Evolutionary conservation across 2,329 filamentous ascomycete species (phyloP), one percentile per base, ranked within the genome.

Genomic region (Fusarium sp.): DNA sequence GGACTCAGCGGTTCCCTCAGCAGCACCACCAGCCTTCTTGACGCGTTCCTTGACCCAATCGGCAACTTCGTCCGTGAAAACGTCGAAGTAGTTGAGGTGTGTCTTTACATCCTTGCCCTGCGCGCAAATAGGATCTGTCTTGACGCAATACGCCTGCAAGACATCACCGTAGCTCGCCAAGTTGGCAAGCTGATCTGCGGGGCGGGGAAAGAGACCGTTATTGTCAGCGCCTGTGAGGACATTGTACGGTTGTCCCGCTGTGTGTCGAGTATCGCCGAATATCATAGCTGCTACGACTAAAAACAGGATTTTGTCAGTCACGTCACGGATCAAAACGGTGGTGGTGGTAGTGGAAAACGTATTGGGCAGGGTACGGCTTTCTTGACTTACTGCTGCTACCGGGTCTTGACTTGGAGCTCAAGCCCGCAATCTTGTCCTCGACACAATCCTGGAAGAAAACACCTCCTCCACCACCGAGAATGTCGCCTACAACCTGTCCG

Each of bases 381-480:
- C 34, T 37, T 37, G 14, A 34, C 54, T 57, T 29, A 57, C 54
- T 64, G 24, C 37, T 64, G 42, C 34, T 64, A 2, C 61, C 61
- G 0, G 61, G 61, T 0, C 22, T 30, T 11, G 58, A 48, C 44
- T 63, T 47, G 4, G 61, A 29, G 29, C 14, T 20, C 20, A 64
- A 12, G 20, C 61, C 61, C n/a, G 40, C 11, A 1, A 63, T 29
- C 12, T 64, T 25, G 4, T 61, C 48, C 13, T 57, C 61, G 10
- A 64, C 58, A 24, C 61, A 64, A 27, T 30, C 44, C 32, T 64
- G 13, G 49, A 64, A 64, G 58, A 64, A 64, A 3, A 64, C 58
- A 41, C 61, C 61, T 20, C 61, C 61, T 18, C 58, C 61, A n/a
- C 61, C 61, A 30, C 61, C 61, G 37, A 64, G 61, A 22, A 64